Percentiles rank a stretch among this genome's conserved stretches.
Evolutionary conservation across 2,329 filamentous ascomycete species (phyloP).

Genomic region (Hymenoscyphus salicellus): DNA sequence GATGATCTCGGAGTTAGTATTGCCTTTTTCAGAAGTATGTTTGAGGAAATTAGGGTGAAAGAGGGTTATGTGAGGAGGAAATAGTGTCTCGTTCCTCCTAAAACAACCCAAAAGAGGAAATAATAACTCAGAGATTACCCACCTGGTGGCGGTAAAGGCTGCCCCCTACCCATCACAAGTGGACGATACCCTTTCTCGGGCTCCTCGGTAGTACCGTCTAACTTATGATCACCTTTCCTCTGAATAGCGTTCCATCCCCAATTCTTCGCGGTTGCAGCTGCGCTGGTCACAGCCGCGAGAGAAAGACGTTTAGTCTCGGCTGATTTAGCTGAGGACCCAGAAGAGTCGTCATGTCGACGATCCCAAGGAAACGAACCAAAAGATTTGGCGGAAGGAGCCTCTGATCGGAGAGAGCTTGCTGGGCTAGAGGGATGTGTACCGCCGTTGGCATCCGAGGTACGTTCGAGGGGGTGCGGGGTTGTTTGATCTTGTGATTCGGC

Average conservation of each 20-base stretch:
- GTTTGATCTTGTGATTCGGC: slow-evolving; percentile 34
- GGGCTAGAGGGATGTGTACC: slow-evolving; percentile 34
- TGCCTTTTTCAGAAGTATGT: too few species aligned
- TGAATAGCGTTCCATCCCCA: slow-evolving; percentile 60
- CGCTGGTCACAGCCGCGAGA: slow-evolving; percentile 54
- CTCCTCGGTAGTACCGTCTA: slow-evolving; percentile 21
- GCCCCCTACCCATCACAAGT: slow-evolving; percentile 67
- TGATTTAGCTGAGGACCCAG: slow-evolving; percentile 34
- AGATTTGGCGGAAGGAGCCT: slow-evolving; percentile 41
- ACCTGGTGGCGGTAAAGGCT: slow-evolving; percentile 71
- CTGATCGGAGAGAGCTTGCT: slow-evolving; percentile 41
- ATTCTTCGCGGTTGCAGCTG: slow-evolving; percentile 53
- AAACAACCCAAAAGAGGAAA: too few species aligned
- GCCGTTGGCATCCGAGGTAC: slow-evolving; percentile 16
- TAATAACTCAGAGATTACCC: too few species aligned
- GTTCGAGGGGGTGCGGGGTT: slow-evolving; percentile 33
- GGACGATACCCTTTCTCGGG: slow-evolving; percentile 55
- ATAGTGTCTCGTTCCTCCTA: too few species aligned
- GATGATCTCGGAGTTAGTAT: too few species aligned
- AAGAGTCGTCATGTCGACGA: slow-evolving; percentile 36
- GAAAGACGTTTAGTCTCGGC: slow-evolving; percentile 47
- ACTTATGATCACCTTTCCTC: slow-evolving; percentile 41
- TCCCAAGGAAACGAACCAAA: slow-evolving; percentile 39
- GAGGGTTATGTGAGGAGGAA: too few species aligned
- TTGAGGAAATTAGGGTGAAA: too few species aligned